Percentiles rank a stretch among this genome's conserved stretches.
Conservation (phyloP, 306 rosid species). For the Vicia villosa region DNA sequence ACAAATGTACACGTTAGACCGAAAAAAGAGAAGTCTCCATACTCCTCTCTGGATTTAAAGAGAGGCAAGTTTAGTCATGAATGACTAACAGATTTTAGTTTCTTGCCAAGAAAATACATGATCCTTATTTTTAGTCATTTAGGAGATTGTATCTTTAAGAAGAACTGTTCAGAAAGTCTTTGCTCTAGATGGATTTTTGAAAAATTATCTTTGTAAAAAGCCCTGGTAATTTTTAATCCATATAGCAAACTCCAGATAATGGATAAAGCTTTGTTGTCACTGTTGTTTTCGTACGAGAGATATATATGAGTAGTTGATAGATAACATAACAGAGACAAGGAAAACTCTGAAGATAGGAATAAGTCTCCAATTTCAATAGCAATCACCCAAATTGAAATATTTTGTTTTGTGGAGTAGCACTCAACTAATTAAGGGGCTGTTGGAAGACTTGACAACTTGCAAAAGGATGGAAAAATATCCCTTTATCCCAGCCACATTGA, state of each 20-base stretch:
- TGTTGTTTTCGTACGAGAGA: not conserved
- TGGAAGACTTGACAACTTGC: conserved; percentile 1
- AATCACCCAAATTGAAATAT: conserved; percentile 14
- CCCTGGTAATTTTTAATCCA: not conserved
- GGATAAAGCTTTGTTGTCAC: conserved; percentile 10
- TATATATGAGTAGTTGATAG: conserved; percentile 20
- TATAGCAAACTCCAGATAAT: not conserved
- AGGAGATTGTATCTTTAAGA: conserved; percentile 5
- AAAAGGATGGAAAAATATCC: not conserved
- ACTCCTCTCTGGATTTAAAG: not conserved
- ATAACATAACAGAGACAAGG: conserved; percentile 10
- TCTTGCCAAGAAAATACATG: conserved; percentile 5
- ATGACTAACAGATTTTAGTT: not conserved
- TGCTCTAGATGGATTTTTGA: conserved; percentile 3
- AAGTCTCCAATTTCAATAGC: conserved; percentile 7
- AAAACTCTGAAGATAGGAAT: conserved; percentile 1
- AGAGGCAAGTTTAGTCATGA: not conserved
- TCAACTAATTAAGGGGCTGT: not conserved
- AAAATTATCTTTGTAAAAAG: not conserved
- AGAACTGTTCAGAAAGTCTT: conserved; percentile 2
- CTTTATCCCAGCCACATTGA: conserved; percentile 15
- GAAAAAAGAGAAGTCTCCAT: conserved; percentile 1
- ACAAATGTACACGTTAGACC: not conserved
- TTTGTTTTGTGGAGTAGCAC: conserved; percentile 21
- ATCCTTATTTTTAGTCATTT: conserved; percentile 12